Evolutionary conservation across 441 rosid species (phyloP), one percentile per base, ranked within the genome.

Genomic region (Iberis amara): DNA sequence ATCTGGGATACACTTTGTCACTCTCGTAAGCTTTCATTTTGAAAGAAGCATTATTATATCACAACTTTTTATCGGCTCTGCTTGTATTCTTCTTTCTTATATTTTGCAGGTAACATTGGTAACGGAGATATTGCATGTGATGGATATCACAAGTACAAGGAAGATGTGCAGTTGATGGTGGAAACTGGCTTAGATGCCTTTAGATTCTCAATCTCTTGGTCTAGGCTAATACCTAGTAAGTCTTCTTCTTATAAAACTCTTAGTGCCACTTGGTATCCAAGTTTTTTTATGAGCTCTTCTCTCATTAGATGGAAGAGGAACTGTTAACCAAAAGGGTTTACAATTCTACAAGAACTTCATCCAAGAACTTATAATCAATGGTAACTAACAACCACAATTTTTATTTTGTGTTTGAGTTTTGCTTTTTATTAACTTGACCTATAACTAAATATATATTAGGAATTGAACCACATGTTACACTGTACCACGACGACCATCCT

Each of bases 171-270:
- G 57, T 68, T 84, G 8, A 82, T 87, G 89, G 85, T n/a, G 27
- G 78, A 79, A 18, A 71, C 71, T 45, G 81, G 89, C 10, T 64
- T 87, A 33, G 81, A 78, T 44, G 76, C 96, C 39, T 87, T 79
- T 56, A 78, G 86, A 59, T 82, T 83, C 64, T 87, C 92, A 49
- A 81, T 87, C 61, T 87, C 89, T 7, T 83, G 92, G 96, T 21
- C 96, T 3, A 76, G 96, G 30, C 82, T 86, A 9, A 75, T 86
- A 32, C 95, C 85, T 12, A 69, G 92, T 86, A 74, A 33, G 39
- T 24, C 15, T 58, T 38, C 5, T 10, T 3, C 4, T 28, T 46
- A 18, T 18, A 18, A 18, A 18, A 18, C 21, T 18, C 21, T 18
- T 3, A 18, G 21, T 18, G 21, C 3, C 3, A 18, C 21, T 18